phyloP scores from a whole-genome alignment of 2,329 filamentous ascomycete genomes.

The Alternaria arbusti region DNA sequence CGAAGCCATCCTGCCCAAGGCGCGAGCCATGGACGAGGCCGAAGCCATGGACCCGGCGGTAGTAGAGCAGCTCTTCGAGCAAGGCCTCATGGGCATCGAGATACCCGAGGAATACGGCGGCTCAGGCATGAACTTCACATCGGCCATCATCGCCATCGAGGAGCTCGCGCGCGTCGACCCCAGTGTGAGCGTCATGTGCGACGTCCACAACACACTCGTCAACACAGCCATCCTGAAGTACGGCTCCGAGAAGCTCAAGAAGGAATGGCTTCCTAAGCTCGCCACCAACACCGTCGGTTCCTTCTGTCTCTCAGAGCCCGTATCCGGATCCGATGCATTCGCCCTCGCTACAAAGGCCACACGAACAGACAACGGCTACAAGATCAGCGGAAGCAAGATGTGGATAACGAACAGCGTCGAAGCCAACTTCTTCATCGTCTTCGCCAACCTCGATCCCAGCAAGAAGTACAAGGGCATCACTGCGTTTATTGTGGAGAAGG shows the following conservation, averaged over 20 bases:
- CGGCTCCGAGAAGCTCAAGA: constrained; percentile 77
- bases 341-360: constrained; percentile 89
- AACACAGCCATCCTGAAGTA: constrained; percentile 92
- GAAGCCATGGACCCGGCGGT: constrained; percentile 89
- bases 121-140: constrained; percentile 98
- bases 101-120: constrained; percentile 97
- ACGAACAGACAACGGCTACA: constrained; percentile 83
- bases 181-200: constrained; percentile 91
- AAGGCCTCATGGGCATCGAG: constrained; percentile 96
- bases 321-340: constrained; percentile 94
- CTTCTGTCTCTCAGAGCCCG: constrained; percentile 91
- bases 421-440: constrained; percentile 94
- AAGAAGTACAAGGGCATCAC: constrained; percentile 98
- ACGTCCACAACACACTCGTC: constrained; percentile 98
- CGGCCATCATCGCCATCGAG: constrained; percentile 95
- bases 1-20: constrained; percentile 87
- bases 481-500: constrained; percentile 94
- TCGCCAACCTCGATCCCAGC: constrained; percentile 90
- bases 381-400: constrained; percentile 94
- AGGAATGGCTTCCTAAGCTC: constrained; percentile 86
- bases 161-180: constrained; percentile 94
- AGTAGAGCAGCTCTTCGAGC: constrained; percentile 94
- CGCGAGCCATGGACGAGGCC: constrained; percentile 96
- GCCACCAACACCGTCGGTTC: constrained; percentile 88
- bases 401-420: constrained; percentile 99